These are phyloP conservation scores for Claviceps purpurea DNA, from an alignment of 2,329 filamentous ascomycete genomes.

Conservation along the genomic window DNA sequence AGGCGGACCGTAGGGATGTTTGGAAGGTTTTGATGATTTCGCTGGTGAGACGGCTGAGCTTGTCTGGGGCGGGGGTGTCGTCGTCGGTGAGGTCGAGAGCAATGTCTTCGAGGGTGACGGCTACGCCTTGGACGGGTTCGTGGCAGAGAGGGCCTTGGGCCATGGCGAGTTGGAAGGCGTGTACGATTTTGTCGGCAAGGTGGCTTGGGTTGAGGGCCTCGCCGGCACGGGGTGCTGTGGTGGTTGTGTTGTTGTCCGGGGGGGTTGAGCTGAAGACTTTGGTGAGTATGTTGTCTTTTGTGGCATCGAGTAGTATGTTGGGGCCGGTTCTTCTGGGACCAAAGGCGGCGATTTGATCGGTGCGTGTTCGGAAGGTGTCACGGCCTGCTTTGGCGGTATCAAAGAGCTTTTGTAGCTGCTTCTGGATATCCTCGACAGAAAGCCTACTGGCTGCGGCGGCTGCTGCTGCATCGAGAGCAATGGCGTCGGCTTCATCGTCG, in stretches of 20 bases:
- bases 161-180: constrained; percentile 88
- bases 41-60: constrained; percentile 69
- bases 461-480: constrained; percentile 42
- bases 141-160: constrained; percentile 81
- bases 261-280: constrained; percentile 45
- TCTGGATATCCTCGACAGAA: constrained; percentile 62
- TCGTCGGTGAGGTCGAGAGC: constrained; percentile 42
- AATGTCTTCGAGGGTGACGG: constrained; percentile 78
- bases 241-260: constrained; percentile 17
- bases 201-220: constrained; percentile 47
- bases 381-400: constrained; percentile 57
- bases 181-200: constrained; percentile 78
- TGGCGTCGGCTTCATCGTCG: constrained; percentile 20
- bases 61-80: constrained; percentile 46
- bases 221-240: constrained; percentile 24
- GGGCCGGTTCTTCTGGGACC: constrained; percentile 75
- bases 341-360: constrained; percentile 79
- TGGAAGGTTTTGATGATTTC: constrained; percentile 87
- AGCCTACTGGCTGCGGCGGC: constrained; percentile 48
- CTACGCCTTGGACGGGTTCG: constrained; percentile 86
- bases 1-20: constrained; percentile 68
- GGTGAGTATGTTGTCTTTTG: constrained; percentile 54
- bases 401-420: constrained; percentile 55
- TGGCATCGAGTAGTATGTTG: constrained; percentile 80
- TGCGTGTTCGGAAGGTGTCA: constrained; percentile 60